phyloP scores from a whole-genome alignment of 169 alveolate genomes.

The Plasmodium cynomolgi region DNA sequence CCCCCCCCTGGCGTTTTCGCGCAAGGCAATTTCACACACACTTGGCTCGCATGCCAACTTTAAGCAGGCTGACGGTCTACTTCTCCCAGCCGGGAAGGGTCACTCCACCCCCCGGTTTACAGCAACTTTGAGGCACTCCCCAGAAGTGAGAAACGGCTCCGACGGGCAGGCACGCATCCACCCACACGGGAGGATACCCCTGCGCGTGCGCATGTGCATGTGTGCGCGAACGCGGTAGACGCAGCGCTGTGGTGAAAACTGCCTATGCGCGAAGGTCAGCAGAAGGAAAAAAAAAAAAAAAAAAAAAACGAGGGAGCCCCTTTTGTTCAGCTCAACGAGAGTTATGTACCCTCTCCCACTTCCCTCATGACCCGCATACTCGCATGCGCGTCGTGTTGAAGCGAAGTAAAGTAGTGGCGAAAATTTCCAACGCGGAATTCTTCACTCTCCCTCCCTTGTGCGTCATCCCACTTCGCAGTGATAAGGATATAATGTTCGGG shows the following conservation, averaged over 20 bases:
- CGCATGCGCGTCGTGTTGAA: neutral
- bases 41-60: neutral
- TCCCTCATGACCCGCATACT: neutral
- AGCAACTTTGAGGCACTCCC: neutral
- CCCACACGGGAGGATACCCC: neutral
- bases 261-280: neutral
- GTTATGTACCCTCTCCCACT: neutral
- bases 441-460: neutral
- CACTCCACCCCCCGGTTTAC: neutral
- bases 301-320: neutral
- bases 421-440: neutral
- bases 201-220: neutral
- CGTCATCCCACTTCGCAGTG: neutral
- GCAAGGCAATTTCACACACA: neutral
- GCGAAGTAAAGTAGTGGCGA: neutral
- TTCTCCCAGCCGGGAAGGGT: neutral
- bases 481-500: neutral
- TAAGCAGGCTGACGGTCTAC: neutral
- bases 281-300: neutral
- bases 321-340: neutral
- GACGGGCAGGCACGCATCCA: neutral
- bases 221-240: neutral
- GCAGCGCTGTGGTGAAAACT: neutral
- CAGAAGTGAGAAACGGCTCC: neutral
- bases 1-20: neutral